A percentile compares a stretch with the other conserved stretches of the same genome.
Evolutionary conservation across 345 rosid genomes (phyloP).

Genomic region (Ceriops decandra): DNA sequence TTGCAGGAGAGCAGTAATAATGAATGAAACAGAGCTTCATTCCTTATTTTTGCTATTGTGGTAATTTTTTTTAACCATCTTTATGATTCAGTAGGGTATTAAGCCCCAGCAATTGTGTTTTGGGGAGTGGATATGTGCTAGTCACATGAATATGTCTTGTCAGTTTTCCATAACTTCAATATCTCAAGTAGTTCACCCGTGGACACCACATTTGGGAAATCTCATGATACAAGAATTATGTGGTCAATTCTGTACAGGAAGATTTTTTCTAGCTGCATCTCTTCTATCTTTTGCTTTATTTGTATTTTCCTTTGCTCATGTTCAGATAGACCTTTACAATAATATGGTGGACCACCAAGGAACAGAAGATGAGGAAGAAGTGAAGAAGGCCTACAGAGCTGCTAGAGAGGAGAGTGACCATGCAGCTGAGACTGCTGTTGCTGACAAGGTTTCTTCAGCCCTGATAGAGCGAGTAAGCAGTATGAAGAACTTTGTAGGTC

Average conservation of each 20-base stretch:
- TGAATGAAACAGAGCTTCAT: no score
- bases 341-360: slow-evolving; percentile 92
- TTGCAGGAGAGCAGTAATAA: no score
- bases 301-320: slow-evolving; percentile 3
- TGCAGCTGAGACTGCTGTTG: slow-evolving; percentile 55
- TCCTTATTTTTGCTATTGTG: no score
- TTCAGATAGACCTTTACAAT: slow-evolving; percentile 80
- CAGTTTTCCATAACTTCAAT: not conserved
- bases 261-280: not conserved
- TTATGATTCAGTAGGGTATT: no score
- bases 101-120: not conserved
- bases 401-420: slow-evolving; percentile 74
- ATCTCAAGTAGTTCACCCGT: not conserved
- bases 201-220: not conserved
- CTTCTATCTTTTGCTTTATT: not conserved
- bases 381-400: slow-evolving; percentile 79
- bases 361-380: slow-evolving; percentile 67
- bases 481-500: not conserved
- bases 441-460: slow-evolving; percentile 76
- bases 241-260: not conserved
- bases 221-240: not conserved
- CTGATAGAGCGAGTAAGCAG: slow-evolving; percentile 64
- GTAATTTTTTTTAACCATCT: no score
- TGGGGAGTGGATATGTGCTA: not conserved
- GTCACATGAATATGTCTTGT: not conserved